Evolutionary conservation across 805 yeast species (phyloP).

Genomic region (Cyberlindnera saturnus): DNA sequence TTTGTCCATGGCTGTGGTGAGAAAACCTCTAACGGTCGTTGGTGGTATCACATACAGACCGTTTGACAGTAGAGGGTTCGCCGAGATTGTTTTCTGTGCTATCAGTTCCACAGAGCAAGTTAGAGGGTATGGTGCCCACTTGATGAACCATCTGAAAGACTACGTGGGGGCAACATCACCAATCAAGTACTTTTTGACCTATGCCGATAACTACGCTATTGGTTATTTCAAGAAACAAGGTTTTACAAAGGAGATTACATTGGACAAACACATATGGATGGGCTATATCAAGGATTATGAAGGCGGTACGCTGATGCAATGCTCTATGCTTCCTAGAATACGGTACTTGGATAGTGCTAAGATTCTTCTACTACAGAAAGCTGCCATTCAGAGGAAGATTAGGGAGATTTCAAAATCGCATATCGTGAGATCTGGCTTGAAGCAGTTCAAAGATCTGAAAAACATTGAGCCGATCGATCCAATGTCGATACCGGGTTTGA

Average conservation of each 20-base stretch:
- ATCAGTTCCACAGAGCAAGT: conserved; percentile 97
- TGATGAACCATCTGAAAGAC: conserved; percentile 96
- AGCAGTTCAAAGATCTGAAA: conserved; percentile 50
- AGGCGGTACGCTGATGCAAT: conserved; percentile 98
- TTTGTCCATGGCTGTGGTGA: conserved; percentile 90
- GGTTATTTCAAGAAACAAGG: conserved; percentile 99
- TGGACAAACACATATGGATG: conserved; percentile 89
- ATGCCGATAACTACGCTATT: conserved; percentile 98
- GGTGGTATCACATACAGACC: conserved; percentile 98
- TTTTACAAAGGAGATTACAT: conserved; percentile 87
- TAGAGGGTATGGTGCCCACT: conserved; percentile 96
- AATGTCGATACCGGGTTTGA: conserved; percentile 78
- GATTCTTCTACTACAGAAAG: conserved; percentile 80
- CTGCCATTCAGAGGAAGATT: conserved; percentile 83
- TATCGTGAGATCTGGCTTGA: conserved; percentile 75
- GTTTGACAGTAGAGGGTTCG: conserved; percentile 83
- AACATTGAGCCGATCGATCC: conserved; percentile 64
- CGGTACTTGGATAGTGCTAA: conserved; percentile 87
- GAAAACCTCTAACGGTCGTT: conserved; percentile 90
- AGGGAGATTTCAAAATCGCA: conserved; percentile 74
- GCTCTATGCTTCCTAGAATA: conserved; percentile 83
- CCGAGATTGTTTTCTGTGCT: conserved; percentile 98
- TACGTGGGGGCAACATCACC: conserved; percentile 86
- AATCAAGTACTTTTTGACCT: conserved; percentile 81
- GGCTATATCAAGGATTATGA: conserved; percentile 98